These are phyloP conservation scores for Vigna unguiculata DNA, from an alignment of 306 rosid genomes.

Conservation along the genomic window DNA sequence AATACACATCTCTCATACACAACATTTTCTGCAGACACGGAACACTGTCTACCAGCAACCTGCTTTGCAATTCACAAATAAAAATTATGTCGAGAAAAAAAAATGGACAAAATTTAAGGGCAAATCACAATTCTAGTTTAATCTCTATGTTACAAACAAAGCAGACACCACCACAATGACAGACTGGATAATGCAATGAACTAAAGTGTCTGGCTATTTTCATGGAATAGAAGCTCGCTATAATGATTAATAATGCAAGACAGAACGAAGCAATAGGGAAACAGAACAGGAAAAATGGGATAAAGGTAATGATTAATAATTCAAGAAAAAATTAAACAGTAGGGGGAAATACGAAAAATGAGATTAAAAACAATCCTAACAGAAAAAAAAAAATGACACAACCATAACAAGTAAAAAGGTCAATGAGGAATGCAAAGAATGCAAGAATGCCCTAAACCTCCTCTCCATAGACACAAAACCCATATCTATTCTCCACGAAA, in stretches of 20 bases:
- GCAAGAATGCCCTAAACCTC: constrained; percentile 26
- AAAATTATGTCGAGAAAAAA: neutral
- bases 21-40: constrained; percentile 22
- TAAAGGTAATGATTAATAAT: neutral
- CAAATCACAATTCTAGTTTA: constrained; percentile 26
- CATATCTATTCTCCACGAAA: constrained; percentile 11
- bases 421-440: constrained; percentile 3
- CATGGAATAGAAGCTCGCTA: constrained; percentile 3
- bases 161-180: constrained; percentile 29
- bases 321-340: neutral
- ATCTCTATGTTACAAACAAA: constrained; percentile 16
- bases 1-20: neutral
- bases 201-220: constrained; percentile 4
- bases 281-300: neutral
- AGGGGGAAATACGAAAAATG: neutral
- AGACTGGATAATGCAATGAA: constrained; percentile 32
- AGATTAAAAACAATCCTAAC: neutral
- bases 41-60: constrained; percentile 41
- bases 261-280: neutral
- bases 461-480: constrained; percentile 29
- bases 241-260: constrained; percentile 29
- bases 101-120: constrained; percentile 6
- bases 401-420: constrained; percentile 31
- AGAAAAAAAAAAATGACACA: neutral
- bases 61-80: constrained; percentile 38